Percentiles rank a stretch among this genome's conserved stretches.
phyloP scores from a whole-genome alignment of 2,329 filamentous ascomycete genomes.

The Neofusicoccum laricinum region DNA sequence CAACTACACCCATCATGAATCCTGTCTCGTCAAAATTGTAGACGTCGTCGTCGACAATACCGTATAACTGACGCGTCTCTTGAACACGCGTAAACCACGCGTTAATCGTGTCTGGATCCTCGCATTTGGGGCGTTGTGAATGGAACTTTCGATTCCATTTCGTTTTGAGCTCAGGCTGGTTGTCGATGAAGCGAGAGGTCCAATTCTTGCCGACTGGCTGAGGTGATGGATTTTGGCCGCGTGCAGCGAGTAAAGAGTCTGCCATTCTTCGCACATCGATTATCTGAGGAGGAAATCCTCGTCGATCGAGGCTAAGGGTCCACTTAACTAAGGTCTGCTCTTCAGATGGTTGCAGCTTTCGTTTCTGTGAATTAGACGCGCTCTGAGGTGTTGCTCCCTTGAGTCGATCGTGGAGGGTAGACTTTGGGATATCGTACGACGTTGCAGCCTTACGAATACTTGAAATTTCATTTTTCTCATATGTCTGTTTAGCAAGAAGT shows the following conservation, averaged over 20 bases:
- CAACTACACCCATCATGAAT: slow-evolving; percentile 33
- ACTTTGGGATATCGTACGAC: neutral
- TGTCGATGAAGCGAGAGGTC: slow-evolving; percentile 21
- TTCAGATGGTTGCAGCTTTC: too few species aligned
- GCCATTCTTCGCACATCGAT: slow-evolving; percentile 21
- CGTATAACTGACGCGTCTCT: slow-evolving; percentile 15
- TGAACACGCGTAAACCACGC: slow-evolving; percentile 7
- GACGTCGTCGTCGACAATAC: slow-evolving; percentile 18
- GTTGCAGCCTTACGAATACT: neutral
- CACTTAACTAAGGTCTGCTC: neutral
- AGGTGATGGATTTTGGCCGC: neutral
- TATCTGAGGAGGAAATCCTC: slow-evolving; percentile 18
- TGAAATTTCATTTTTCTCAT: neutral
- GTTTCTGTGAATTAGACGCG: slow-evolving; percentile 4
- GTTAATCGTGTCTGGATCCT: slow-evolving; percentile 17
- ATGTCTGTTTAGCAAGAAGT: neutral
- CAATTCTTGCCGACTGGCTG: slow-evolving; percentile 19
- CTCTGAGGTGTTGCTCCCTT: neutral
- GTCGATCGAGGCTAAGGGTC: slow-evolving; percentile 18
- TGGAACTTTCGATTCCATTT: slow-evolving; percentile 10
- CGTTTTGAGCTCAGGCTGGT: slow-evolving; percentile 16
- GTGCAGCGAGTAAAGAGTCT: slow-evolving; percentile 18
- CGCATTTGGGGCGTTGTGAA: slow-evolving; percentile 16
- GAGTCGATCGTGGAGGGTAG: neutral
- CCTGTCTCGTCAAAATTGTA: slow-evolving; percentile 29